Conservation (phyloP, 2,329 filamentous ascomycete genomes). For the Trichoderma gracile region DNA sequence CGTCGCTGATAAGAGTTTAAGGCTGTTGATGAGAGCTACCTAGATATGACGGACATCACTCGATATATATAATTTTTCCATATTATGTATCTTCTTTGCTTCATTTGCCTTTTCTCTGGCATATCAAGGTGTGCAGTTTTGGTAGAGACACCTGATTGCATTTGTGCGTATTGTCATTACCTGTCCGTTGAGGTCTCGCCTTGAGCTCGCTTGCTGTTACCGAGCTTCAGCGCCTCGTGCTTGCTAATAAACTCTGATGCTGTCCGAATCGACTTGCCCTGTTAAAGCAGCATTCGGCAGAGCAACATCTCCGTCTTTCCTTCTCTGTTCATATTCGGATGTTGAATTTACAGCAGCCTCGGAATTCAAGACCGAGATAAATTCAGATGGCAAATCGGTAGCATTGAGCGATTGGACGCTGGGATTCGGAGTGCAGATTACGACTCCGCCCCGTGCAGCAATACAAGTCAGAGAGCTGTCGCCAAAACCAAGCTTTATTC, state of each 20-base stretch:
- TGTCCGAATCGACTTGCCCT: neutral
- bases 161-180: neutral
- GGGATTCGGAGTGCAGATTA: constrained; percentile 21
- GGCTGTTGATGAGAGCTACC: no score
- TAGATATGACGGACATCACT: no score
- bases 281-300: neutral
- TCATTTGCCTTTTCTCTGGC: no score
- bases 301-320: neutral
- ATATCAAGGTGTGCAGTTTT: no score
- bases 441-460: constrained; percentile 10
- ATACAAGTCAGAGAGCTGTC: neutral
- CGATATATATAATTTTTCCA: no score
- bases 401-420: neutral
- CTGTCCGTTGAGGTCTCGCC: neutral
- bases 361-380: neutral
- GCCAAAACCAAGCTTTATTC: neutral
- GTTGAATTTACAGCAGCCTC: neutral
- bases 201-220: neutral
- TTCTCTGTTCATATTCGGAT: neutral
- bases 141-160: no score
- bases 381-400: neutral
- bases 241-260: neutral
- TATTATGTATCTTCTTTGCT: no score
- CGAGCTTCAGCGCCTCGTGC: neutral
- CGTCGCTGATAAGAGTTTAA: no score